Base-by-base conservation (phyloP, 139 green algal genomes). In the Tetradesmus lagerheimii region DNA sequence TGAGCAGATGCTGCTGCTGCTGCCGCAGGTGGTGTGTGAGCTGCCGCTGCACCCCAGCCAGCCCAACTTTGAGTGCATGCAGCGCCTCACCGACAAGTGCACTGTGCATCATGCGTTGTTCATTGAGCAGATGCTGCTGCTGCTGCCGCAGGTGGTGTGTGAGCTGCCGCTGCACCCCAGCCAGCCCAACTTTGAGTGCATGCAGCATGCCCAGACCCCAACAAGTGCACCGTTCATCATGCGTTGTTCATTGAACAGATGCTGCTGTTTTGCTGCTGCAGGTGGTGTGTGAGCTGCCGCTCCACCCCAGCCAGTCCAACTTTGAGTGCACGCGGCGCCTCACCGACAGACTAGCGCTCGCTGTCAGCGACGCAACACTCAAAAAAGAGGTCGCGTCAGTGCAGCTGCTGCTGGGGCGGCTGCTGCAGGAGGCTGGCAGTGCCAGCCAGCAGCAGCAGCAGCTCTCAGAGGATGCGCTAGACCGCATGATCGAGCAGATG, bases 201-300 rank as follows among this genome's bases (percentile, higher is more conserved):
- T n/a, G 20, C 62, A 74, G 45, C 62, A 27, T n/a, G n/a, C n/a
- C n/a, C n/a, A n/a, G n/a, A n/a, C n/a, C n/a, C n/a, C n/a, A n/a
- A n/a, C n/a, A n/a, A n/a, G n/a, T n/a, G n/a, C n/a, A n/a, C n/a
- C n/a, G n/a, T n/a, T 50, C 4, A 50, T 50, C 43, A 50, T 50
- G 5, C 8, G 4, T 8, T 50, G 43, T 14, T 50, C 43, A 50
- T 8, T 50, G 43, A 35, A 35, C 8, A 74, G 3, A 37, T 47
- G 35, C 14, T 80, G 75, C 31, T 15, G 35, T 6, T 45, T 80
- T 66, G 27, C 35, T 84, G 39, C 39, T 43, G 38, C 83, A 88
- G 83, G 12, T 80, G 23, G 64, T 88, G 37, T 66, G 62, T 62
- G 83, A 88, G 37, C 38, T 88, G 62, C 83, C 83, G 14, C 25